A percentile compares a stretch with the other conserved stretches of the same genome.
These are phyloP conservation scores for Nothomitra cinnamomea DNA, from an alignment of 2,329 filamentous ascomycete genomes.

Conservation along the genomic window DNA sequence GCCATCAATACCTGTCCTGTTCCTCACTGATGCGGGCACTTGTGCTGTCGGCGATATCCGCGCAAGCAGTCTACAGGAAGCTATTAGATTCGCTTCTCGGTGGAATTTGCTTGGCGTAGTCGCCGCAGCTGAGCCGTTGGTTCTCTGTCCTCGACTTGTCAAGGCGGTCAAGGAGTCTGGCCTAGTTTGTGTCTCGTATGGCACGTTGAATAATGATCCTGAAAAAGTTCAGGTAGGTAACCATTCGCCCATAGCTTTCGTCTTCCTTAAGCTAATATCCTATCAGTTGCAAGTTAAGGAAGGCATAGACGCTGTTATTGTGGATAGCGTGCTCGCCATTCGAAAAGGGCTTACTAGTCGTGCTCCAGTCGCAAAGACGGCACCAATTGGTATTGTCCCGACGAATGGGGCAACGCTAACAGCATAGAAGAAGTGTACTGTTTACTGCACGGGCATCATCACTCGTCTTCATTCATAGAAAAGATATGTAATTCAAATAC, in stretches of 20 bases:
- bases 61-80: slow-evolving; percentile 84
- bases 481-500: no score
- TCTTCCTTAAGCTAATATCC: not conserved
- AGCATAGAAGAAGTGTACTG: no score
- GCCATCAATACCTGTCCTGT: slow-evolving; percentile 87
- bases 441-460: no score
- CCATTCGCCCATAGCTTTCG: not conserved
- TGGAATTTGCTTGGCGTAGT: slow-evolving; percentile 95
- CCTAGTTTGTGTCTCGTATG: slow-evolving; percentile 88
- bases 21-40: slow-evolving; percentile 81
- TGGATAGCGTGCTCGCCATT: slow-evolving; percentile 86
- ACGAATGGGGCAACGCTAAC: no score
- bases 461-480: no score
- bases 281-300: slow-evolving; percentile 70
- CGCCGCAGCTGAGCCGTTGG: slow-evolving; percentile 70
- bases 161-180: slow-evolving; percentile 88
- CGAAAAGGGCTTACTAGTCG: slow-evolving; percentile 59
- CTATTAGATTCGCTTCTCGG: slow-evolving; percentile 78
- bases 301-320: slow-evolving; percentile 94
- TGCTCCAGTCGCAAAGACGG: not conserved
- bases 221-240: slow-evolving; percentile 61
- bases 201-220: slow-evolving; percentile 75
- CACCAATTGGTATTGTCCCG: not conserved
- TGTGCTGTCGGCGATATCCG: slow-evolving; percentile 70
- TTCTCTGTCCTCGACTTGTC: slow-evolving; percentile 76